phyloP scores from a whole-genome alignment of 345 rosid genomes.

The Sisymbrium altissimum region DNA sequence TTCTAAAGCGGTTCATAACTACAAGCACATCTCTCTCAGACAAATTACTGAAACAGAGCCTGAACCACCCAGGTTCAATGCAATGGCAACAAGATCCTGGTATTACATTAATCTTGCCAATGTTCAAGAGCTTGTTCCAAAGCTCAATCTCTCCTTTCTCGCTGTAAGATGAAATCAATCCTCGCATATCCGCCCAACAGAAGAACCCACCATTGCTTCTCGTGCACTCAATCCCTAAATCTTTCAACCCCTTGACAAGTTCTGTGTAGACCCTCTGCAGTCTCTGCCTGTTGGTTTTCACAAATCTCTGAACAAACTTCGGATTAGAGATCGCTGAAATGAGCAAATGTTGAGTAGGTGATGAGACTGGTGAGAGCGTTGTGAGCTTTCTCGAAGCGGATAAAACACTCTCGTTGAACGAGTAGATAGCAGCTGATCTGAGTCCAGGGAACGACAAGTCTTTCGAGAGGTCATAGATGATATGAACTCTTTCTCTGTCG shows the following conservation, averaged over 20 bases:
- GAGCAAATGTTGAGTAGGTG: slow-evolving; percentile 62
- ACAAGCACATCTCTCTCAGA: slow-evolving; percentile 58
- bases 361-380: slow-evolving; percentile 70
- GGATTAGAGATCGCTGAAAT: slow-evolving; percentile 59
- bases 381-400: slow-evolving; percentile 62
- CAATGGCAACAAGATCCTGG: slow-evolving; percentile 94
- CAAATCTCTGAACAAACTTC: slow-evolving; percentile 42
- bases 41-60: slow-evolving; percentile 66
- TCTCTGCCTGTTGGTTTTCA: slow-evolving; percentile 49
- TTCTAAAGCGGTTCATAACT: slow-evolving; percentile 58
- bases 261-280: slow-evolving; percentile 37
- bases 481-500: slow-evolving; percentile 71
- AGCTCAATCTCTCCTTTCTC: slow-evolving; percentile 94
- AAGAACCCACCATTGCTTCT: slow-evolving; percentile 64
- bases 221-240: slow-evolving; percentile 57
- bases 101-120: slow-evolving; percentile 62
- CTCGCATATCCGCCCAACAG: slow-evolving; percentile 93
- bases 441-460: slow-evolving; percentile 77
- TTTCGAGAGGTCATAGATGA: slow-evolving; percentile 63
- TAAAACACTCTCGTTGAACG: slow-evolving; percentile 54
- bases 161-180: slow-evolving; percentile 61
- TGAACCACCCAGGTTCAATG: slow-evolving; percentile 94
- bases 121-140: slow-evolving; percentile 77
- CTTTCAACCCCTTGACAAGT: slow-evolving; percentile 57
- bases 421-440: slow-evolving; percentile 59